Conservation (phyloP, 2,329 filamentous ascomycete species). For the Magnaporthales sp. region DNA sequence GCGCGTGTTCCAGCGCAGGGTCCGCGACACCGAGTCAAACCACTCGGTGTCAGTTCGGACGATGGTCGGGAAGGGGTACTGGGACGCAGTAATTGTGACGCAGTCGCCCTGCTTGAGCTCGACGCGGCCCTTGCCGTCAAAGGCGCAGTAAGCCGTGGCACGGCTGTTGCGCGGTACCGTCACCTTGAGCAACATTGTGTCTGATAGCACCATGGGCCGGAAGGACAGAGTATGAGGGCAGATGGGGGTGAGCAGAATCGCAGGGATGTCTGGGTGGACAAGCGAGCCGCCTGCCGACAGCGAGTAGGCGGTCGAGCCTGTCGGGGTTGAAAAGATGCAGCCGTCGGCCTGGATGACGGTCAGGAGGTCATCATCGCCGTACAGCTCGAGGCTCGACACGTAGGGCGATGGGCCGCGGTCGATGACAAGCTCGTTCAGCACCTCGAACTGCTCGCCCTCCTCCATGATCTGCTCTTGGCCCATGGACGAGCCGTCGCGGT, state of each 20-base stretch:
- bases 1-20: conserved; percentile 88
- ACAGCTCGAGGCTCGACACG: conserved; percentile 92
- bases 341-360: conserved; percentile 96
- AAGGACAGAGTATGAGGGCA: conserved; percentile 96
- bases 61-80: conserved; percentile 96
- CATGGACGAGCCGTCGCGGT: conserved; percentile 50
- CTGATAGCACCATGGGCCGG: conserved; percentile 93
- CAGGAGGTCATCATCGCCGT: conserved; percentile 88
- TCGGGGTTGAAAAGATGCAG: conserved; percentile 95
- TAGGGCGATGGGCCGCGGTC: conserved; percentile 95
- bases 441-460: conserved; percentile 93
- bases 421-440: conserved; percentile 96
- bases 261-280: conserved; percentile 93
- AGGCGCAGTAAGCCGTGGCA: conserved; percentile 91
- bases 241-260: conserved; percentile 92
- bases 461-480: conserved; percentile 54
- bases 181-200: conserved; percentile 86
- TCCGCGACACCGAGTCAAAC: conserved; percentile 92
- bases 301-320: conserved; percentile 88
- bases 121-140: conserved; percentile 92
- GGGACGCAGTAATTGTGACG: conserved; percentile 90
- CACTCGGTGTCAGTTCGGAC: conserved; percentile 84
- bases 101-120: conserved; percentile 90
- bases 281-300: conserved; percentile 91
- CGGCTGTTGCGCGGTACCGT: conserved; percentile 77